A percentile compares a stretch with the other conserved stretches of the same genome.
phyloP scores from a whole-genome alignment of 805 yeast species.

The Limtongia smithiae region DNA sequence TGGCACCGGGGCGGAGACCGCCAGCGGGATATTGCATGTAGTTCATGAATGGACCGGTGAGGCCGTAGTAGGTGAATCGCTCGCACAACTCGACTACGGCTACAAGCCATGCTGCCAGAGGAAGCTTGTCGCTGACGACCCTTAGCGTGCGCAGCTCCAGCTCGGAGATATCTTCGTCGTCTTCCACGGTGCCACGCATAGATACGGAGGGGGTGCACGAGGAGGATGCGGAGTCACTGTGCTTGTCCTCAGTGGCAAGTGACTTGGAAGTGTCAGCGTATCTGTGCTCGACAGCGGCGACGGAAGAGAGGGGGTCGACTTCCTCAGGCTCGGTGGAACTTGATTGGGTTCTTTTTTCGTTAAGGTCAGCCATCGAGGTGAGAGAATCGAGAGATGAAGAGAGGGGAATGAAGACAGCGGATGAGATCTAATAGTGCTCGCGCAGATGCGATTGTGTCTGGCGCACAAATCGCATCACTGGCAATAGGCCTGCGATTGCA shows the following conservation, averaged over 20 bases:
- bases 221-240: not conserved
- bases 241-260: no score
- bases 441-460: not conserved
- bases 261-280: no score
- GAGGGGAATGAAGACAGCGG: not conserved
- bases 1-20: constrained; percentile 50
- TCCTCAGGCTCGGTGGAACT: not conserved
- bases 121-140: constrained; percentile 52
- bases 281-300: no score
- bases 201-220: not conserved
- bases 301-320: not conserved
- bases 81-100: constrained; percentile 76
- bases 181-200: not conserved
- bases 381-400: not conserved
- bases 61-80: constrained; percentile 71
- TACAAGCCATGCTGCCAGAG: constrained; percentile 57
- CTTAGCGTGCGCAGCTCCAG: constrained; percentile 52
- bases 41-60: constrained; percentile 72
- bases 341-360: constrained; percentile 16
- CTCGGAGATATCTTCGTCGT: constrained; percentile 45
- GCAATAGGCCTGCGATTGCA: not conserved
- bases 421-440: not conserved
- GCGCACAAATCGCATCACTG: not conserved
- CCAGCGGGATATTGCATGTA: constrained; percentile 58
- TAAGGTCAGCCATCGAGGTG: not conserved